Evolutionary conservation across 345 rosid species (phyloP).

Genomic region (Camelina laxa): DNA sequence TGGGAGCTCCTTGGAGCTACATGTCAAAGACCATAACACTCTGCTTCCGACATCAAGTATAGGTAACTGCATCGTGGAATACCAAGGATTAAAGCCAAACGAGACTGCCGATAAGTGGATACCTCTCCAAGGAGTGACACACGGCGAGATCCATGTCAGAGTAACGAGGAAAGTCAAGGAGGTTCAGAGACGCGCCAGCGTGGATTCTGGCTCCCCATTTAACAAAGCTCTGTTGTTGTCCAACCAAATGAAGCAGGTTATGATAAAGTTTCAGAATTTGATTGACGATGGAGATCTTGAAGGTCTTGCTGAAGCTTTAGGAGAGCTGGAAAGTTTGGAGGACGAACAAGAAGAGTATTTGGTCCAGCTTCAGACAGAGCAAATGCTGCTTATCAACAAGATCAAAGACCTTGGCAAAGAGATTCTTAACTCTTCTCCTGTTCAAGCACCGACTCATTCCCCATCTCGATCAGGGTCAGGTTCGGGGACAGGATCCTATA

Average conservation of each 20-base stretch:
- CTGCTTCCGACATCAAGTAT: slow-evolving; percentile 83
- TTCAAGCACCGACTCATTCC: slow-evolving; percentile 31
- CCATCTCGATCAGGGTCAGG: slow-evolving; percentile 36
- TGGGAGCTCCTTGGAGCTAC: slow-evolving; percentile 74
- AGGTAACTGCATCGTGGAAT: slow-evolving; percentile 85
- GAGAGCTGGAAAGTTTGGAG: slow-evolving; percentile 76
- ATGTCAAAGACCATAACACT: slow-evolving; percentile 89
- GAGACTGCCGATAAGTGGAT: slow-evolving; percentile 91
- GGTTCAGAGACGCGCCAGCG: slow-evolving; percentile 52
- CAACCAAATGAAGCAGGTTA: slow-evolving; percentile 66
- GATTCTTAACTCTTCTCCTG: slow-evolving; percentile 62
- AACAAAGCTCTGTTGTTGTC: slow-evolving; percentile 55
- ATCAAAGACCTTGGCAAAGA: slow-evolving; percentile 92
- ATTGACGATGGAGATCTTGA: slow-evolving; percentile 70
- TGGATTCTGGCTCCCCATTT: slow-evolving; percentile 61
- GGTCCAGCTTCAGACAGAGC: slow-evolving; percentile 90
- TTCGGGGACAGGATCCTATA: slow-evolving; percentile 37
- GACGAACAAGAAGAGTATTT: slow-evolving; percentile 78
- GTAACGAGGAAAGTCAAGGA: slow-evolving; percentile 79
- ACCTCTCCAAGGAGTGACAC: slow-evolving; percentile 93
- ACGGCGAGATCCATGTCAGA: slow-evolving; percentile 82
- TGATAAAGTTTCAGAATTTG: slow-evolving; percentile 62
- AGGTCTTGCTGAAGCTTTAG: slow-evolving; percentile 59
- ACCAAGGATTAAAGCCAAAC: slow-evolving; percentile 82
- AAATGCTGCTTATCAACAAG: slow-evolving; percentile 74